A percentile compares a stretch with the other conserved stretches of the same genome.
phyloP scores from a whole-genome alignment of 164 flowering plant species.

The Buxus sempervirens region DNA sequence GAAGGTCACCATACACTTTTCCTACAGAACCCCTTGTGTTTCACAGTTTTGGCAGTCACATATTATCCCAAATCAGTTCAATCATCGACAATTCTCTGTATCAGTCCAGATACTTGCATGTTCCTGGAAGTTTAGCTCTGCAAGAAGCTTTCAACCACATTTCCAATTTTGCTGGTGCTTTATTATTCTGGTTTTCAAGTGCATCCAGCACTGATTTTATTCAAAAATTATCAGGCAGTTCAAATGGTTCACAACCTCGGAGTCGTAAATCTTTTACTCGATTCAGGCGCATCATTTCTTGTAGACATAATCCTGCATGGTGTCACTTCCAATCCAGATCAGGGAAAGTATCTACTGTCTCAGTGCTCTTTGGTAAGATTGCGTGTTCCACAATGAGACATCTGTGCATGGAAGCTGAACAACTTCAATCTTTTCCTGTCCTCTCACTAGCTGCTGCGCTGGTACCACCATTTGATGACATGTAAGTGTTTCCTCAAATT shows the following conservation, averaged over 20 bases:
- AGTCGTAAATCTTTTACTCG: slow-evolving; percentile 25
- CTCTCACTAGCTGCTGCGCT: slow-evolving; percentile 72
- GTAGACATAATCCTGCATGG: slow-evolving; percentile 21
- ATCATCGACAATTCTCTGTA: slow-evolving; percentile 37
- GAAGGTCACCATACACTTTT: slow-evolving; percentile 35
- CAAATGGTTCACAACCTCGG: slow-evolving; percentile 20
- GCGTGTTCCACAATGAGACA: slow-evolving; percentile 35
- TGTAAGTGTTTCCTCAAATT: slow-evolving; percentile 43
- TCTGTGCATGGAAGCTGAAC: slow-evolving; percentile 36
- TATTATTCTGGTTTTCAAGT: slow-evolving; percentile 40
- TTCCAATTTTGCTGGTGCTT: slow-evolving; percentile 60
- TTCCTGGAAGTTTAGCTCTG: slow-evolving; percentile 55
- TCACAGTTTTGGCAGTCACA: slow-evolving; percentile 28
- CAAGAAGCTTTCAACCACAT: slow-evolving; percentile 63
- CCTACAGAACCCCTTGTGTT: slow-evolving; percentile 36
- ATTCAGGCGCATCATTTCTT: slow-evolving; percentile 26
- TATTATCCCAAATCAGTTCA: slow-evolving; percentile 34
- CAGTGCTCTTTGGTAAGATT: slow-evolving; percentile 34
- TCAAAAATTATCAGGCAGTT: slow-evolving; percentile 21
- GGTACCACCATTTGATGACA: slow-evolving; percentile 57
- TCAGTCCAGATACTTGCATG: slow-evolving; percentile 26
- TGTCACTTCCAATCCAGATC: slow-evolving; percentile 24
- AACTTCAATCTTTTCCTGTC: slow-evolving; percentile 43
- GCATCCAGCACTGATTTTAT: slow-evolving; percentile 29
- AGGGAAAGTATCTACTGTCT: slow-evolving; percentile 21